Evolutionary conservation across 371 early-diverging fungal genomes (phyloP).

Genomic region (Mucor saturninus): DNA sequence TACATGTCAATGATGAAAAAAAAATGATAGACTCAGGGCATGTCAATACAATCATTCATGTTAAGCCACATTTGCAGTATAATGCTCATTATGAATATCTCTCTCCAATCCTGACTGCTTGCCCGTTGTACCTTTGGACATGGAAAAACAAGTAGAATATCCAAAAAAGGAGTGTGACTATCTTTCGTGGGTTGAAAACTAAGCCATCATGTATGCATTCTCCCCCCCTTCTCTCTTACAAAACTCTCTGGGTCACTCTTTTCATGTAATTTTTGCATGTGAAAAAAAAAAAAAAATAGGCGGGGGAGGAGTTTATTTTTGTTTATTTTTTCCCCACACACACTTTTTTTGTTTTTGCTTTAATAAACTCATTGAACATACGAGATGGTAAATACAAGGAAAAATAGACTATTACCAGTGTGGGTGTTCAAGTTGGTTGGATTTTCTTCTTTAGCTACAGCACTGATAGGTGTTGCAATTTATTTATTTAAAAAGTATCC

Average conservation of each 20-base stretch:
- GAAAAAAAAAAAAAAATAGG: too few relatives aligned
- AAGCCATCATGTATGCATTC: neutral
- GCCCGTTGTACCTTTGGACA: too few relatives aligned
- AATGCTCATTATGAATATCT: too few relatives aligned
- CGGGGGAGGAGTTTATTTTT: neutral
- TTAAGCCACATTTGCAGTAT: too few relatives aligned
- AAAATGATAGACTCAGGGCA: too few relatives aligned
- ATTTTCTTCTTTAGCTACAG: conserved; percentile 26
- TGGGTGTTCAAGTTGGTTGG: conserved; percentile 32
- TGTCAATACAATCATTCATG: too few relatives aligned
- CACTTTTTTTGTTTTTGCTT: conserved; percentile 1
- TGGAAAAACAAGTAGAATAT: too few relatives aligned
- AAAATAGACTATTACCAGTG: conserved; percentile 21
- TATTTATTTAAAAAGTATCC: conserved; percentile 32
- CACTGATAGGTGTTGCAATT: conserved; percentile 26
- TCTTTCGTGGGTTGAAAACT: neutral
- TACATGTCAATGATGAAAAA: too few relatives aligned
- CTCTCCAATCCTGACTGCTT: too few relatives aligned
- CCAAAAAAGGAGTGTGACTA: neutral
- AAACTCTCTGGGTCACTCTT: neutral
- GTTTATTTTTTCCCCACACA: neutral
- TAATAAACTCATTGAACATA: neutral
- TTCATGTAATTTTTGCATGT: too few relatives aligned
- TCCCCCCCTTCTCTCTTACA: conserved; percentile 4
- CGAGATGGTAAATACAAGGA: conserved; percentile 4